Base-by-base conservation (phyloP, 768 basidiomycete genomes). In the Suillus weaverae region DNA sequence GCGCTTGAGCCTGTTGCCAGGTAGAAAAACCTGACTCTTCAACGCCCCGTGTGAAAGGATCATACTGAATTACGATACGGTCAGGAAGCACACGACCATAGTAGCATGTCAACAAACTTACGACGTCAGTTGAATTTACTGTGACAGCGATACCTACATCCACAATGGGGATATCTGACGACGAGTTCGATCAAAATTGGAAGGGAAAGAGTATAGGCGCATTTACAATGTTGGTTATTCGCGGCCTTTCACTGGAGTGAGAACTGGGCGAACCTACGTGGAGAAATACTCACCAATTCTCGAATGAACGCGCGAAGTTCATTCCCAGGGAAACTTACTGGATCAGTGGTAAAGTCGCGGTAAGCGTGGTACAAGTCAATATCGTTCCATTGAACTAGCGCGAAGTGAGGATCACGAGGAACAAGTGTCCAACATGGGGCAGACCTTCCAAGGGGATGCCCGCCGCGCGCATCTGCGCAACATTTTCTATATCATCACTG, bases 401-500 rank as follows among this genome's bases (percentile, higher is more conserved):
- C 20, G 22, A 18, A 57, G 36, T 57, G 4, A 38, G 35, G 16
- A 63, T 73, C 6, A 66, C 41, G 13, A 22, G 11, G 35, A 22
- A 32, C 11, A 4, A 39, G 20, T 6, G 14, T 20, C 5, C 51
- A 30, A 53, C 33, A 67, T 16, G 41, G 56, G 62, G 65, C 68
- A 53, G 32, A 86, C 86, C 85, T 84, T 94, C 91, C 6, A 94
- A 81, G n/a, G 92, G 92, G 64, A 94, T 85, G 60, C 85, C 80
- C 0, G 90, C 89, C 26, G 81, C 85, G 20, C 86, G 81, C 91
- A 83, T 91, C 67, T 76, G 83, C 36, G 71, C 72, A 60, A 88
- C 85, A 22, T 84, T 81, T 59, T 83, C 81, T 36, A 79, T 79
- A 10, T 86, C 87, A 68, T 89, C 87, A 62, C 79, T 83, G 22